phyloP scores from a whole-genome alignment of 345 rosid genomes.

The Ceriops zippeliana region DNA sequence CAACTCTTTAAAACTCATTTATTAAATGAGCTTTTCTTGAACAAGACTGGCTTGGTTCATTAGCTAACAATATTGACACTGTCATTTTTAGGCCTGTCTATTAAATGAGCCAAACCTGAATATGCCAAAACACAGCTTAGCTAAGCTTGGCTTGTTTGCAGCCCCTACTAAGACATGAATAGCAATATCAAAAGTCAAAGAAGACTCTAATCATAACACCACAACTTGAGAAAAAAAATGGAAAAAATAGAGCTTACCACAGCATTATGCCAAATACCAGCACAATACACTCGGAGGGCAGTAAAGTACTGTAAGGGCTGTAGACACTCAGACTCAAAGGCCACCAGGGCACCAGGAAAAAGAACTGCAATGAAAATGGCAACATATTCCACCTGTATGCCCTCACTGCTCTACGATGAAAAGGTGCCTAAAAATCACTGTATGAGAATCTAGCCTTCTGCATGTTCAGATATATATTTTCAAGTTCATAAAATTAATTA shows the following conservation, averaged over 20 bases:
- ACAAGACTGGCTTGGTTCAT: too few species aligned
- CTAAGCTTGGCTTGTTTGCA: too few species aligned
- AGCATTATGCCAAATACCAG: constrained; percentile 97
- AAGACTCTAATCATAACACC: too few species aligned
- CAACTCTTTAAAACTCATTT: too few species aligned
- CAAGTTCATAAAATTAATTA: constrained; percentile 9
- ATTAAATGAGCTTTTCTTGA: too few species aligned
- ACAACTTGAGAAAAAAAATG: background rate
- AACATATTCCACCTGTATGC: constrained; percentile 70
- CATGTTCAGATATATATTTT: constrained; percentile 10
- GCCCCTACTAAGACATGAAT: too few species aligned
- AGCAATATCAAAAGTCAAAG: too few species aligned
- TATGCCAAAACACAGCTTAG: too few species aligned
- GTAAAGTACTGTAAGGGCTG: constrained; percentile 45
- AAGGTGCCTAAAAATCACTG: constrained; percentile 35
- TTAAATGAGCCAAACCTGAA: too few species aligned
- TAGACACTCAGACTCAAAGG: constrained; percentile 62
- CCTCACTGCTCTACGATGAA: constrained; percentile 73
- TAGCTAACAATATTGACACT: too few species aligned
- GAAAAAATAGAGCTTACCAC: constrained; percentile 44
- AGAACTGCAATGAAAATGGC: constrained; percentile 76
- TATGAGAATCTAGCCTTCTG: constrained; percentile 27
- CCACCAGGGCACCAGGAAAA: constrained; percentile 91
- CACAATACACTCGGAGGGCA: constrained; percentile 77
- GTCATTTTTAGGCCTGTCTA: too few species aligned